phyloP scores from a whole-genome alignment of 1,139 yeast genomes.

The Debaryomyces sp. region DNA sequence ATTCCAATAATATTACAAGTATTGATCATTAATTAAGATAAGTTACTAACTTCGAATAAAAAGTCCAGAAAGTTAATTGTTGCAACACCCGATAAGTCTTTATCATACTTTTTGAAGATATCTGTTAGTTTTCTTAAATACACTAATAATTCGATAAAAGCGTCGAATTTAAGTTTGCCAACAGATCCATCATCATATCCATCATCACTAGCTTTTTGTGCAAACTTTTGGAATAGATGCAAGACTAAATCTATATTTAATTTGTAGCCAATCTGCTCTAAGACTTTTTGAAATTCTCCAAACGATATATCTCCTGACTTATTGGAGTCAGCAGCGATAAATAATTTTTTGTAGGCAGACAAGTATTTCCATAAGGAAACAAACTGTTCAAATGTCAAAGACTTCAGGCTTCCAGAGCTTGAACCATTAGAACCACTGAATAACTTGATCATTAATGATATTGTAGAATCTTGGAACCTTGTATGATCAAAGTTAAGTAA shows the following conservation, averaged over 20 bases:
- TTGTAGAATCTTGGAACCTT: constrained; percentile 64
- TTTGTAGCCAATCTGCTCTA: constrained; percentile 71
- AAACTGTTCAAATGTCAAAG: constrained; percentile 65
- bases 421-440: constrained; percentile 52
- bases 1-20: constrained; percentile 1
- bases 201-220: constrained; percentile 41
- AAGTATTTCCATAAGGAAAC: constrained; percentile 73
- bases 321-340: constrained; percentile 64
- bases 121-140: constrained; percentile 79
- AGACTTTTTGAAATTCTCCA: constrained; percentile 68
- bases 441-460: constrained; percentile 64
- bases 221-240: constrained; percentile 62
- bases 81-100: constrained; percentile 75
- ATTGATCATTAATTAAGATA: constrained; percentile 19
- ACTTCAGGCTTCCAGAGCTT: constrained; percentile 37
- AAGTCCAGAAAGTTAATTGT: constrained; percentile 79
- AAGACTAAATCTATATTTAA: constrained; percentile 63
- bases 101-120: constrained; percentile 75
- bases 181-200: constrained; percentile 31
- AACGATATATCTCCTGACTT: constrained; percentile 64
- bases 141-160: constrained; percentile 79
- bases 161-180: constrained; percentile 74
- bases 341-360: constrained; percentile 70
- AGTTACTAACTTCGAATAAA: constrained; percentile 60
- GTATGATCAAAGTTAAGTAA: constrained; percentile 67